Percentiles rank a stretch among this genome's conserved stretches.
Evolutionary conservation across 352 stramenopile species (phyloP).

Genomic region (Phytopythium sindhum): DNA sequence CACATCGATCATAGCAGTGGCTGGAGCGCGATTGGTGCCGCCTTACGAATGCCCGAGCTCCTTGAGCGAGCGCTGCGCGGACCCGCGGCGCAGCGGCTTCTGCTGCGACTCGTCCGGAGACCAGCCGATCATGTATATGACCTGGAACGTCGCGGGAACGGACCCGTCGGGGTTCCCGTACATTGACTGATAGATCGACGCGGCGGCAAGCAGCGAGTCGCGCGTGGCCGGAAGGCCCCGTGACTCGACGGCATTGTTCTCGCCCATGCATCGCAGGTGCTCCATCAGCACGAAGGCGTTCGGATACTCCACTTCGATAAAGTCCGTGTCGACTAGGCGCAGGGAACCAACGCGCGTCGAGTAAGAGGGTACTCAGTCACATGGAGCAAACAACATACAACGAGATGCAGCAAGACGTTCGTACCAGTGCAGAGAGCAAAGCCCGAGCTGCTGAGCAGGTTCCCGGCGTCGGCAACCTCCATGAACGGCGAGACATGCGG

Average conservation of each 20-base stretch:
- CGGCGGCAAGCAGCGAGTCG: constrained; percentile 92
- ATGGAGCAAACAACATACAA: no score
- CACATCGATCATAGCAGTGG: no score
- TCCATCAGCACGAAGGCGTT: constrained; percentile 97
- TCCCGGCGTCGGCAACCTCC: constrained; percentile 93
- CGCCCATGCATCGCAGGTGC: constrained; percentile 93
- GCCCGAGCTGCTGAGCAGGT: constrained; percentile 88
- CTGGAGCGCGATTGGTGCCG: not conserved
- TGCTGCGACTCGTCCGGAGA: constrained; percentile 94
- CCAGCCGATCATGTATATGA: constrained; percentile 99
- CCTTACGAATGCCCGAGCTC: constrained; percentile 40
- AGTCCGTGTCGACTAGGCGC: constrained; percentile 93
- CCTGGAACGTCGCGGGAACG: constrained; percentile 94
- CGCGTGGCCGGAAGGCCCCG: constrained; percentile 60
- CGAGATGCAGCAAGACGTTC: not conserved
- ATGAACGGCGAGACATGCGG: constrained; percentile 95
- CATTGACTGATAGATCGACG: constrained; percentile 94
- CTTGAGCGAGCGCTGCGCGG: constrained; percentile 74
- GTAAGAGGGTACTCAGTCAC: not conserved
- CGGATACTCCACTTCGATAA: constrained; percentile 92
- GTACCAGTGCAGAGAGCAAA: constrained; percentile 93
- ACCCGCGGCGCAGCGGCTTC: constrained; percentile 83
- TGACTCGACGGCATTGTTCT: constrained; percentile 90
- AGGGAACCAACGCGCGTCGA: not conserved
- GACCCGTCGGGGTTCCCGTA: constrained; percentile 84